A percentile compares a stretch with the other conserved stretches of the same genome.
Evolutionary conservation across 2,329 filamentous ascomycete genomes (phyloP).

Genomic region (Neospermospora avenae): DNA sequence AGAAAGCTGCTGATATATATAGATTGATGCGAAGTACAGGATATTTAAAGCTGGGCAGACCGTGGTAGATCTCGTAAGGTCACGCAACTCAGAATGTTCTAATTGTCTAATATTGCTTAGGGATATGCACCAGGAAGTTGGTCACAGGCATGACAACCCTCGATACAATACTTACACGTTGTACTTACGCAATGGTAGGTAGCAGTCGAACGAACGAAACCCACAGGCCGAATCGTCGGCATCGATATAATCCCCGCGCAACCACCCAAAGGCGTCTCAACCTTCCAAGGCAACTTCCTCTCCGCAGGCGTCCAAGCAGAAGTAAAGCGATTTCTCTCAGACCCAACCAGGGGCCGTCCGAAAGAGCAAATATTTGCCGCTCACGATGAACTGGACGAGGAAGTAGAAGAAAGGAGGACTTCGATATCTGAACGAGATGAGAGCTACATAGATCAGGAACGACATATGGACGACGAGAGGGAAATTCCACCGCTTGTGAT

Average conservation of each 20-base stretch:
- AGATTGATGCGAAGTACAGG: constrained; percentile 80
- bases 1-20: constrained; percentile 8
- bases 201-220: constrained; percentile 72
- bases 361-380: constrained; percentile 29
- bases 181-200: constrained; percentile 52
- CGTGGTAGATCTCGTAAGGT: constrained; percentile 77
- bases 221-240: constrained; percentile 76
- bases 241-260: constrained; percentile 93
- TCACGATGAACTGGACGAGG: not conserved
- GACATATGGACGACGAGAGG: constrained; percentile 38
- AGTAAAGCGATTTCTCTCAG: constrained; percentile 71
- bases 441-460: constrained; percentile 67
- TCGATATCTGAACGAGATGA: constrained; percentile 38
- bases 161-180: not conserved
- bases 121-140: constrained; percentile 75
- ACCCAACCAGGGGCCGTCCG: constrained; percentile 56
- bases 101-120: constrained; percentile 37
- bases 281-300: constrained; percentile 93
- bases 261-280: constrained; percentile 86
- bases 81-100: not conserved
- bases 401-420: not conserved
- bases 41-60: constrained; percentile 80
- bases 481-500: constrained; percentile 29
- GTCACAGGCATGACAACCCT: constrained; percentile 54
- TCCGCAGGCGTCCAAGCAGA: constrained; percentile 69